phyloP scores from a whole-genome alignment of 148 eudicot genomes.

The Agrostemma githago region DNA sequence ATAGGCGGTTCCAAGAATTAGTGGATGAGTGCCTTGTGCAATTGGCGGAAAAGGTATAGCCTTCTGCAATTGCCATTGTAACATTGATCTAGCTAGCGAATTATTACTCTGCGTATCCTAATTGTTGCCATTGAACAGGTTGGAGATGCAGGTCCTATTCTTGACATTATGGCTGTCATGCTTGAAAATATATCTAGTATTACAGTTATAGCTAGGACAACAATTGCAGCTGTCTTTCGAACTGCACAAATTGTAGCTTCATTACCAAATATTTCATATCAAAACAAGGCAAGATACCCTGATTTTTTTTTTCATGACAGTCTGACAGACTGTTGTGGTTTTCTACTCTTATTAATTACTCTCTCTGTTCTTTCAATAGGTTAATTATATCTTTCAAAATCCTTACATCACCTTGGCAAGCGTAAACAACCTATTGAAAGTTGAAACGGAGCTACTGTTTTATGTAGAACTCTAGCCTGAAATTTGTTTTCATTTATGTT shows the following conservation, averaged over 20 bases:
- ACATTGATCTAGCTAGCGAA: background rate
- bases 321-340: background rate
- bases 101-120: background rate
- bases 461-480: constrained; percentile 3
- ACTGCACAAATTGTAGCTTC: constrained; percentile 91
- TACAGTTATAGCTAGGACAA: constrained; percentile 70
- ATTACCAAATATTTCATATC: constrained; percentile 71
- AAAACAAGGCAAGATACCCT: constrained; percentile 51
- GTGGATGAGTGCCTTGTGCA: constrained; percentile 83
- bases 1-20: constrained; percentile 55
- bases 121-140: constrained; percentile 45
- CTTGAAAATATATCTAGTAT: constrained; percentile 76
- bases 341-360: background rate
- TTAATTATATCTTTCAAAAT: too few relatives aligned
- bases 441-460: background rate
- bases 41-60: constrained; percentile 57
- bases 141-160: constrained; percentile 95
- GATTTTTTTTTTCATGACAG: background rate
- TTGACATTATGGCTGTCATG: constrained; percentile 90
- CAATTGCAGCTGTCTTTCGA: constrained; percentile 78
- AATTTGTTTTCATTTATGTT: constrained; percentile 8
- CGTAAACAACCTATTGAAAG: background rate
- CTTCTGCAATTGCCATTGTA: constrained; percentile 1
- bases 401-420: background rate
- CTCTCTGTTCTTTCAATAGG: background rate